phyloP scores from a whole-genome alignment of 2,329 filamentous ascomycete genomes.

The Hypoxylon sp. region DNA sequence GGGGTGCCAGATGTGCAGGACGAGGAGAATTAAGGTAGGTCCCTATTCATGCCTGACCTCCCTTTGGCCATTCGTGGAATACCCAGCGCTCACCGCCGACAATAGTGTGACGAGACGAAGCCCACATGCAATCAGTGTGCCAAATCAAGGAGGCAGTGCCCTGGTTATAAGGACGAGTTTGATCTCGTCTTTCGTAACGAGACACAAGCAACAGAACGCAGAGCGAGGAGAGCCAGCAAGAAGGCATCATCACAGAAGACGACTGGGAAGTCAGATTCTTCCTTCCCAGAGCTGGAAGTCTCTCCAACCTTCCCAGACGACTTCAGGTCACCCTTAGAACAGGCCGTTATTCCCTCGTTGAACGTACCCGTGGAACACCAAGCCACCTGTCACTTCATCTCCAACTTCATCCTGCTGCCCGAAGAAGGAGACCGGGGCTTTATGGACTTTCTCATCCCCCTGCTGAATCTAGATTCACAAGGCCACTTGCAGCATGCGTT shows the following conservation, averaged over 20 bases:
- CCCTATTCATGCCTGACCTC: not conserved
- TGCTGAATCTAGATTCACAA: constrained; percentile 61
- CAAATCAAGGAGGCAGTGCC: constrained; percentile 72
- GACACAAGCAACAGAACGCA: constrained; percentile 73
- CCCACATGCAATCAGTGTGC: constrained; percentile 74
- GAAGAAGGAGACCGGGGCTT: constrained; percentile 65
- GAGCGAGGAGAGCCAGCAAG: constrained; percentile 67
- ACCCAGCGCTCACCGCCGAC: constrained; percentile 26
- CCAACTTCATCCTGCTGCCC: constrained; percentile 70
- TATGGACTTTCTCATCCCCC: constrained; percentile 69
- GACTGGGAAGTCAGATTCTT: constrained; percentile 45
- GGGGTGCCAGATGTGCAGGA: constrained; percentile 81
- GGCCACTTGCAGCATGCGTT: constrained; percentile 68
- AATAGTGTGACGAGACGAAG: constrained; percentile 74
- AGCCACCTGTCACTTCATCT: constrained; percentile 69
- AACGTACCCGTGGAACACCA: constrained; percentile 64
- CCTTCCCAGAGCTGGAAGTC: constrained; percentile 34
- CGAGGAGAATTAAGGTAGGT: constrained; percentile 77
- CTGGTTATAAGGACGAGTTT: constrained; percentile 77
- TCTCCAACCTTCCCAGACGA: constrained; percentile 44
- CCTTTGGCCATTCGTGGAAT: constrained; percentile 9
- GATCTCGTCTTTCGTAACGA: constrained; percentile 80
- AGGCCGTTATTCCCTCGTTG: constrained; percentile 53
- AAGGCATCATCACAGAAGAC: constrained; percentile 57
- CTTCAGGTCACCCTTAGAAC: constrained; percentile 40